These are phyloP conservation scores for Populus euphratica DNA, from an alignment of 345 rosid genomes.

Conservation along the genomic window DNA sequence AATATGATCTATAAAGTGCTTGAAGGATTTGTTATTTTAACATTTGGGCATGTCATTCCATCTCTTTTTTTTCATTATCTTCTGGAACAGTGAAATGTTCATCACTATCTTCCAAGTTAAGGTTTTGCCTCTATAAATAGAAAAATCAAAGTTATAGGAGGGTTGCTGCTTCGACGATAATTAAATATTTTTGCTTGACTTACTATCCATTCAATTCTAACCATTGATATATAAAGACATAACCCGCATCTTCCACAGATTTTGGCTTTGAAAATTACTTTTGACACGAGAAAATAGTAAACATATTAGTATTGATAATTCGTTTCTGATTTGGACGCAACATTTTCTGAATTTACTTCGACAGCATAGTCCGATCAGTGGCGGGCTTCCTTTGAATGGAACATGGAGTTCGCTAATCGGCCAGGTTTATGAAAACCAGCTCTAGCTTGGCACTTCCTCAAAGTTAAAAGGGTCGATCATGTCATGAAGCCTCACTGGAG, in stretches of 20 bases:
- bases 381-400: background rate
- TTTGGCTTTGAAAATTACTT: background rate
- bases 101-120: conserved; percentile 10
- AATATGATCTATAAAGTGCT: background rate
- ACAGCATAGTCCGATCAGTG: background rate
- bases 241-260: background rate
- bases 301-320: background rate
- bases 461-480: background rate
- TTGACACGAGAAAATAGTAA: background rate
- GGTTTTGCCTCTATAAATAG: background rate
- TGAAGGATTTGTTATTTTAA: background rate
- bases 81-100: background rate
- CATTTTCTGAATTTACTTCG: background rate
- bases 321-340: background rate
- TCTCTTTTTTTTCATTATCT: background rate
- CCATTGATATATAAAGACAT: background rate
- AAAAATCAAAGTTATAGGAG: background rate
- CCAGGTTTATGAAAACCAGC: background rate
- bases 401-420: background rate
- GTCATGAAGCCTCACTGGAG: background rate
- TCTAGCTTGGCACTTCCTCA: background rate
- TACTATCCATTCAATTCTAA: background rate
- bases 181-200: background rate
- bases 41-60: background rate
- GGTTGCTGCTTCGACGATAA: background rate